Evolutionary conservation across 164 flowering plant species (phyloP), one percentile per base, ranked within the genome.

Genomic region (Macadamia integrifolia): DNA sequence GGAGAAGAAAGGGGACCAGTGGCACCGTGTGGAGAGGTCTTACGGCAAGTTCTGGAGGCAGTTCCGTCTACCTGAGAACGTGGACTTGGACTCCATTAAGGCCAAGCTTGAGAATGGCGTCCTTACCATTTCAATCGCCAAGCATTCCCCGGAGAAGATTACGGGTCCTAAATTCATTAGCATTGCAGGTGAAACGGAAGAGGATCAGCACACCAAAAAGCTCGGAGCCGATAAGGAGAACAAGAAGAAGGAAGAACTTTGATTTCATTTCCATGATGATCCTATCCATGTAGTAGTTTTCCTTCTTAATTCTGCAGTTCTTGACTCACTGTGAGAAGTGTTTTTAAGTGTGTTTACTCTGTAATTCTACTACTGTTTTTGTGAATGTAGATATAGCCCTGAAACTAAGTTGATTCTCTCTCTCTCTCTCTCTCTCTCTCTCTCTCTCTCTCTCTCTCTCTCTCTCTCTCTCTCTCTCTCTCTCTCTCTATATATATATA

Each of bases 71-170:
- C 85, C 85, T 0, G 79, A 74, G 0, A 80, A 84, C 53, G 87
- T 71, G 15, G 81, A 84, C 35, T 58, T 82, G 77, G 83, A 80
- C 6, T 60, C 72, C 2, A 69, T 79, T 0, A 66, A 77, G 70
- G 87, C 85, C 32, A 77, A 75, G 68, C 69, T 84, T 35, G 80
- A 84, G 62, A 69, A 81, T 52, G 85, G 87, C 4, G 87, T 84
- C 8, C 73, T 84, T 11, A 82, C 79, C 6, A 28, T 84, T 56
- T 18, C 65, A 1, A 13, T 84, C 53, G 15, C 72, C 52, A 84
- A 84, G 75, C 62, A 83, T 14, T 66, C 86, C 0, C 78, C 75
- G 0, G 85, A 83, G 40, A 70, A 74, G 66, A 71, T 76, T 40
- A 81, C 77, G 71, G 82, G 77, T 64, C 85, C 84, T 0, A 77